These are phyloP conservation scores for Rhizopogon vulgaris DNA, from an alignment of 768 basidiomycete species.

Conservation along the genomic window DNA sequence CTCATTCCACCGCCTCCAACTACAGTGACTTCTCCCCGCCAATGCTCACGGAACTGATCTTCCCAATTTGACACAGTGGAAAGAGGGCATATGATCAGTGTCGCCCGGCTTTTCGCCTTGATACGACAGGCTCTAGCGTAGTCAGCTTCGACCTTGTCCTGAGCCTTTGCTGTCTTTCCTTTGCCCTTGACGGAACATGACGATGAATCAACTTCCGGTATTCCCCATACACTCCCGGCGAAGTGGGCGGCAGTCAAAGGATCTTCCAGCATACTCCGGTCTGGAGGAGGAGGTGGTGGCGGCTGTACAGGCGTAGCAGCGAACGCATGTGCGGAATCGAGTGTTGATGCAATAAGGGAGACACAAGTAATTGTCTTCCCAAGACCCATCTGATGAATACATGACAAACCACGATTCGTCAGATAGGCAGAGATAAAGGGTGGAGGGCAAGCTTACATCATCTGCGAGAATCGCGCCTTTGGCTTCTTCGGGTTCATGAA, in stretches of 20 bases:
- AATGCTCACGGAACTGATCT: conserved; percentile 96
- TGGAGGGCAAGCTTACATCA: conserved; percentile 60
- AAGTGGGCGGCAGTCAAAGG: conserved; percentile 53
- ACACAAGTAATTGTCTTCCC: conserved; percentile 97
- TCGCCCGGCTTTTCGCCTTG: conserved; percentile 80
- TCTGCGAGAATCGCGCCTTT: conserved; percentile 94
- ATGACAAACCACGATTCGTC: conserved; percentile 9
- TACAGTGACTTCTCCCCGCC: conserved; percentile 82
- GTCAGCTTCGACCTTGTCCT: conserved; percentile 68
- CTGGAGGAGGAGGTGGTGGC: conserved; percentile 36
- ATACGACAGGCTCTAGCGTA: conserved; percentile 68
- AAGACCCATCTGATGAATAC: conserved; percentile 76
- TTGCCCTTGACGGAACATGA: conserved; percentile 46
- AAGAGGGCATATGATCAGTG: conserved; percentile 93
- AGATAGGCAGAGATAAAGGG: conserved; percentile 8
- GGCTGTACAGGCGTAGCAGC: conserved; percentile 47
- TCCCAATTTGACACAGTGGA: conserved; percentile 99
- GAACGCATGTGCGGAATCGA: conserved; percentile 63
- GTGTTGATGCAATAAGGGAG: conserved; percentile 85
- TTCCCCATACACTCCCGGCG: conserved; percentile 76
- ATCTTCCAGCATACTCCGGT: conserved; percentile 24
- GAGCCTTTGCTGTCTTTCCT: conserved; percentile 57
- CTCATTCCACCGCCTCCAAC: conserved; percentile 65
- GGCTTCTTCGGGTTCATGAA: conserved; percentile 59
- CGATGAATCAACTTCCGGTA: conserved; percentile 48